Base-by-base conservation (phyloP, 148 eudicot species). In the Nyssa sinensis region DNA sequence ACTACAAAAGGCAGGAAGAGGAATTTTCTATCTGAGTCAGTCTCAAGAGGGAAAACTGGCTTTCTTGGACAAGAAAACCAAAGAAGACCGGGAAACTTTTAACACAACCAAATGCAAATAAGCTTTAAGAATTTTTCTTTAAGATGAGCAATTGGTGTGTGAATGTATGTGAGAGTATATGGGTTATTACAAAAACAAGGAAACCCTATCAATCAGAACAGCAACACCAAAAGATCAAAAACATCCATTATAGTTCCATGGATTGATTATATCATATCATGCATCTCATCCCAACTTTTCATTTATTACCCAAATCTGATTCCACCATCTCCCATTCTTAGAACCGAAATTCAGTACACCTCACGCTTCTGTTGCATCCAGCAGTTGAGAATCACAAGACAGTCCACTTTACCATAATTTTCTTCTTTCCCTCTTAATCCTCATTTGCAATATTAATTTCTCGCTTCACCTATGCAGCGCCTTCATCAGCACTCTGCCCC, bases 1-100 rank as follows among this genome's bases (percentile, higher is more conserved):
- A 75, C 95, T 94, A 68, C 55, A 70, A 37, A n/a, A 68, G 62
- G 33, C 75, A 69, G 63, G 33, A 67, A 24, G 27, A 73, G 64
- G 70, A 53, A 23, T 9, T 34, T 37, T 11, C 59, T 30, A 25
- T 32, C 31, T 57, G 10, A 41, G 17, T 76, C 73, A 59, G 7
- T 39, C 34, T 10, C 37, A 4, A 23, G 17, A 66, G 60, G 66
- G n/a, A 67, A 67, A 5, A 67, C 17, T 49, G 57, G 12, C 57
- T 49, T 49, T 49, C 4, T 49, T 55, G 59, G 59, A 0, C 25
- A 5, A 19, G 23, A 55, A 44, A 44, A 44, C 12, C 17, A 44
- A 44, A 44, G 16, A 44, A 44, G 16, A 44, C 0, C 17, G 12
- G 51, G 51, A 44, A 44, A 44, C 17, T 44, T 44, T 2, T n/a